phyloP scores from a whole-genome alignment of 2,329 filamentous ascomycete species.

The Akanthomyces dipterigenus region DNA sequence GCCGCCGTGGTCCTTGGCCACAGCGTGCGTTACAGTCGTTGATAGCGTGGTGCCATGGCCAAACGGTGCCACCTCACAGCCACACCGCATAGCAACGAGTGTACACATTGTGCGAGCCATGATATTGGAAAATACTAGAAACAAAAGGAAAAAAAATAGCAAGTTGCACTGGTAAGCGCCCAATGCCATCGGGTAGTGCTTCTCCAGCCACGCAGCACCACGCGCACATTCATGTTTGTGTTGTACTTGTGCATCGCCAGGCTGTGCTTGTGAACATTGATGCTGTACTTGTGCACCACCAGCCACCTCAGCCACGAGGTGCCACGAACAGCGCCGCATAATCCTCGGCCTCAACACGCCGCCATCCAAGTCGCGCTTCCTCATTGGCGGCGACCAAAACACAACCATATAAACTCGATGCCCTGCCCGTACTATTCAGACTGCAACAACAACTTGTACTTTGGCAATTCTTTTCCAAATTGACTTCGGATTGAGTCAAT shows the following conservation, averaged over 20 bases:
- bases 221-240: background rate
- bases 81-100: background rate
- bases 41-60: background rate
- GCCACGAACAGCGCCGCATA: slow-evolving; percentile 14
- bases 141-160: background rate
- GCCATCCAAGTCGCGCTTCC: slow-evolving; percentile 12
- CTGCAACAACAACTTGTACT: background rate
- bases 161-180: background rate
- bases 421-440: background rate
- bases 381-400: slow-evolving; percentile 9
- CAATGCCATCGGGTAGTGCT: background rate
- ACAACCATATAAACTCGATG: background rate
- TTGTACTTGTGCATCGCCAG: background rate
- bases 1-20: background rate
- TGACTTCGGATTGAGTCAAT: background rate
- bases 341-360: slow-evolving; percentile 16
- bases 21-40: background rate
- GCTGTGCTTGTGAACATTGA: background rate
- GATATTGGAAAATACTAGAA: background rate
- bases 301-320: background rate
- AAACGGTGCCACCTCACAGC: background rate
- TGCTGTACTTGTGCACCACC: background rate
- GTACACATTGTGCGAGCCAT: background rate
- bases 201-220: background rate
- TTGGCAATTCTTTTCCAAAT: background rate